A percentile compares a stretch with the other conserved stretches of the same genome.
Evolutionary conservation across 2,329 filamentous ascomycete species (phyloP).

Genomic region (Sarocladium oryzae): DNA sequence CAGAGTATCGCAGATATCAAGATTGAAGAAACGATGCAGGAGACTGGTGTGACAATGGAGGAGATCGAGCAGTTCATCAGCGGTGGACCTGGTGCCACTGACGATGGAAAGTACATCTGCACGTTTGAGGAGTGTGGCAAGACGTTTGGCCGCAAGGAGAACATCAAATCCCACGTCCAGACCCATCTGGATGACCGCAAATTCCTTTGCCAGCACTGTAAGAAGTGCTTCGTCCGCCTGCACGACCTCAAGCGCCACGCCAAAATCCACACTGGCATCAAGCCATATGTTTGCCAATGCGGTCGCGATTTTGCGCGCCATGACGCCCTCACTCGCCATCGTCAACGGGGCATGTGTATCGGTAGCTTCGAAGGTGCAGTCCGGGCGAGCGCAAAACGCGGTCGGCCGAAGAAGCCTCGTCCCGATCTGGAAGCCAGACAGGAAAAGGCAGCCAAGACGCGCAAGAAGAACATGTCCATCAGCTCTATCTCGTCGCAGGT

Average conservation of each 20-base stretch:
- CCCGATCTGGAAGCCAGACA: conserved; percentile 42
- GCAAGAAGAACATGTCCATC: conserved; percentile 46
- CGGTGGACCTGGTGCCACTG: conserved; percentile 53
- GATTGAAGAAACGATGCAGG: conserved; percentile 58
- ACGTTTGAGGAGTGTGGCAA: conserved; percentile 75
- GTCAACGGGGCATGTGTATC: conserved; percentile 93
- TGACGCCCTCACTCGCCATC: conserved; percentile 88
- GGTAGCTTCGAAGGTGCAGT: conserved; percentile 81
- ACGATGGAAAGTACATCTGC: conserved; percentile 75
- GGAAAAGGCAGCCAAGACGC: conserved; percentile 41
- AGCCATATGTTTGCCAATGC: conserved; percentile 91
- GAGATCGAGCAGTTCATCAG: conserved; percentile 73
- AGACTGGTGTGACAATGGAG: conserved; percentile 81
- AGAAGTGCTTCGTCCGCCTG: conserved; percentile 93
- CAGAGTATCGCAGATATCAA: conserved; percentile 57
- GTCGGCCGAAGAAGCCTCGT: conserved; percentile 55
- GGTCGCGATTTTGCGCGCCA: conserved; percentile 93
- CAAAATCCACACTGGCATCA: conserved; percentile 94
- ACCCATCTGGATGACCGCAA: conserved; percentile 95
- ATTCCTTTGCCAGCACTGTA: conserved; percentile 87
- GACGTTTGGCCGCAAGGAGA: conserved; percentile 93
- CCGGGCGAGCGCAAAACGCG: conserved; percentile 55
- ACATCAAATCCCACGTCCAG: conserved; percentile 97
- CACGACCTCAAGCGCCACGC: conserved; percentile 96
- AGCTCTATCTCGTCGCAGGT: conserved; percentile 48